Conservation (phyloP, 1,284 basidiomycete genomes). For the Cryptococcus sp. region DNA sequence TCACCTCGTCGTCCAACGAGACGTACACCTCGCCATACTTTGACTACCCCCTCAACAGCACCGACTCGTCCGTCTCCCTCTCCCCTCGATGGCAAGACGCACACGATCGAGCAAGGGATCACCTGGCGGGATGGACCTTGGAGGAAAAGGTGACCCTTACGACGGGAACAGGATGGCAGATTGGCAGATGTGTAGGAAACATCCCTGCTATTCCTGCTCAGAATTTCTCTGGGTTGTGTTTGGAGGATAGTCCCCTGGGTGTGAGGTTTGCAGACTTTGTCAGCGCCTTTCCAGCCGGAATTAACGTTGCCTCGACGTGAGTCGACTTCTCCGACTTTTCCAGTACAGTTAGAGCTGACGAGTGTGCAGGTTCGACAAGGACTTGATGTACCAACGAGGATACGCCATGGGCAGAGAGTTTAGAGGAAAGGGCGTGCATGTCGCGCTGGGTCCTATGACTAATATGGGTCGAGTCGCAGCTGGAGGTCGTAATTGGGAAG, state of each 20-base stretch:
- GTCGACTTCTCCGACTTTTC: conserved; percentile 19
- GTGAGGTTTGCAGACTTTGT: conserved; percentile 59
- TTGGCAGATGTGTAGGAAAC: conserved; percentile 60
- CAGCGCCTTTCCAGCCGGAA: conserved; percentile 65
- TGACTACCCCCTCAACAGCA: conserved; percentile 9
- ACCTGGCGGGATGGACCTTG: conserved; percentile 45
- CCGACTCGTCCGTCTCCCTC: conserved; percentile 23
- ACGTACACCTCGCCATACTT: conserved; percentile 1
- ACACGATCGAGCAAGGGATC: conserved; percentile 37
- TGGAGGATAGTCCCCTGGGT: conserved; percentile 54
- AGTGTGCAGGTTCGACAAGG: conserved; percentile 57
- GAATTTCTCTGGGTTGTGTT: conserved; percentile 63
- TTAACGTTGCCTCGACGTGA: conserved; percentile 64
- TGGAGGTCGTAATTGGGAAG: conserved; percentile 78
- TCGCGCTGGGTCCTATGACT: conserved; percentile 54
- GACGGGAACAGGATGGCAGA: conserved; percentile 46
- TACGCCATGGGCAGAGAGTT: conserved; percentile 71
- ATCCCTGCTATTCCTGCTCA: conserved; percentile 58
- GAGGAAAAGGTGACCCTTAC: conserved; percentile 50
- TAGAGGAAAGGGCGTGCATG: conserved; percentile 70
- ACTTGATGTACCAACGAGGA: conserved; percentile 66
- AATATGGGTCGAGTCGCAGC: conserved; percentile 57
- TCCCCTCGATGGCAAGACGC: conserved; percentile 26
- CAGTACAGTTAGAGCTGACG: not conserved
- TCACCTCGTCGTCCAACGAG: no score